Evolutionary conservation across 2,329 filamentous ascomycete genomes (phyloP).

Genomic region (Talaromyces sp.): DNA sequence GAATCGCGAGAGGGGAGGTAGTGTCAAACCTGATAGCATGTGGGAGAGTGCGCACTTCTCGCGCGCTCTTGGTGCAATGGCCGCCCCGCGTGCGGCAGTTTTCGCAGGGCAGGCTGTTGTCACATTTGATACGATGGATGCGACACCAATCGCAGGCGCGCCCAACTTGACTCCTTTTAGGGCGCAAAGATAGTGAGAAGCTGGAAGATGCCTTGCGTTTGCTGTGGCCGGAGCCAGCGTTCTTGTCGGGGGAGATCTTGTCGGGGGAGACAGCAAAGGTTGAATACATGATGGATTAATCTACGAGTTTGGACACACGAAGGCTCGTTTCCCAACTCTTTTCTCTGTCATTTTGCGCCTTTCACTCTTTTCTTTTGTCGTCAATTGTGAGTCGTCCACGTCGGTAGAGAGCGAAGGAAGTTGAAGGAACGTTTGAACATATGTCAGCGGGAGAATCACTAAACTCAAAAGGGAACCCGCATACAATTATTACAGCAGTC

Average conservation of each 20-base stretch:
- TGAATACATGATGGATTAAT: not conserved
- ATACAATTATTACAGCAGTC: not conserved
- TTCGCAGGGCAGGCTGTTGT: conserved; percentile 4
- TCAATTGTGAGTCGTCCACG: not conserved
- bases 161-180: conserved; percentile 6
- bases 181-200: not conserved
- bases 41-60: conserved; percentile 1
- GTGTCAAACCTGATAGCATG: conserved; percentile 1
- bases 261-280: not conserved
- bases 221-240: not conserved
- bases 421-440: not conserved
- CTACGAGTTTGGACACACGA: not conserved
- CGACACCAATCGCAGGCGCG: conserved; percentile 8
- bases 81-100: conserved; percentile 1
- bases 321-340: not conserved
- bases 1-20: not conserved
- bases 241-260: not conserved
- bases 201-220: not conserved
- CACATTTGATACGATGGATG: conserved; percentile 3
- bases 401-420: not conserved
- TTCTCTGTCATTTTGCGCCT: not conserved
- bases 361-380: not conserved
- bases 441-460: not conserved
- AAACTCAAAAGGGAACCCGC: not conserved
- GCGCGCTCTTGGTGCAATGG: not conserved